A percentile compares a stretch with the other conserved stretches of the same genome.
Evolutionary conservation across 352 stramenopile genomes (phyloP).

Genomic region (Pythium insidiosum): DNA sequence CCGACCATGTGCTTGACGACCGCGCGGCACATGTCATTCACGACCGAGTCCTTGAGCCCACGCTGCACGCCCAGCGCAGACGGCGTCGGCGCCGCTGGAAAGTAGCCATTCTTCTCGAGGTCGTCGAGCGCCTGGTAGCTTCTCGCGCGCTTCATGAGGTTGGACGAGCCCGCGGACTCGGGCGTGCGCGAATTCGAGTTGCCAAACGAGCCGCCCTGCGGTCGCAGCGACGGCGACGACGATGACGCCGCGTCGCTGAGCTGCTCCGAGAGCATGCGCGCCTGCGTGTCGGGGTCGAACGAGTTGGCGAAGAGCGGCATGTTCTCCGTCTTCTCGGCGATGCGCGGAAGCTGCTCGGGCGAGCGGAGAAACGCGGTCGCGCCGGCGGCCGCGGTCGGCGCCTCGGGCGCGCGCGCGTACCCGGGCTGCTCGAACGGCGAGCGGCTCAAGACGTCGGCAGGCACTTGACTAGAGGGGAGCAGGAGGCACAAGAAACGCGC

Average conservation of each 20-base stretch:
- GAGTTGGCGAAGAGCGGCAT: constrained; percentile 44
- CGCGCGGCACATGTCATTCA: constrained; percentile 84
- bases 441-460: constrained; percentile 36
- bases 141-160: constrained; percentile 67
- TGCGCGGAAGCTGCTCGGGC: constrained; percentile 53
- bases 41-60: constrained; percentile 77
- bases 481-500: not conserved
- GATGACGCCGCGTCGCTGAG: constrained; percentile 19
- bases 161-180: constrained; percentile 8
- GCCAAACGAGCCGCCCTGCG: constrained; percentile 58
- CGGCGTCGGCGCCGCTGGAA: constrained; percentile 61
- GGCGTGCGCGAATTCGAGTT: constrained; percentile 17
- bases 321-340: constrained; percentile 62
- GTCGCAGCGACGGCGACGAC: constrained; percentile 7
- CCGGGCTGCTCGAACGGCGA: constrained; percentile 49
- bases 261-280: constrained; percentile 60
- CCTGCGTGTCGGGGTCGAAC: constrained; percentile 40
- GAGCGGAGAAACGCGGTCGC: constrained; percentile 17
- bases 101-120: constrained; percentile 80
- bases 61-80: constrained; percentile 75
- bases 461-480: constrained; percentile 17
- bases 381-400: constrained; percentile 4
- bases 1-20: constrained; percentile 87
- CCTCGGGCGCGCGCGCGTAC: constrained; percentile 10
- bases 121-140: constrained; percentile 78